phyloP scores from a whole-genome alignment of 108 stramenopile species.

The Schizochytrium sp. region DNA sequence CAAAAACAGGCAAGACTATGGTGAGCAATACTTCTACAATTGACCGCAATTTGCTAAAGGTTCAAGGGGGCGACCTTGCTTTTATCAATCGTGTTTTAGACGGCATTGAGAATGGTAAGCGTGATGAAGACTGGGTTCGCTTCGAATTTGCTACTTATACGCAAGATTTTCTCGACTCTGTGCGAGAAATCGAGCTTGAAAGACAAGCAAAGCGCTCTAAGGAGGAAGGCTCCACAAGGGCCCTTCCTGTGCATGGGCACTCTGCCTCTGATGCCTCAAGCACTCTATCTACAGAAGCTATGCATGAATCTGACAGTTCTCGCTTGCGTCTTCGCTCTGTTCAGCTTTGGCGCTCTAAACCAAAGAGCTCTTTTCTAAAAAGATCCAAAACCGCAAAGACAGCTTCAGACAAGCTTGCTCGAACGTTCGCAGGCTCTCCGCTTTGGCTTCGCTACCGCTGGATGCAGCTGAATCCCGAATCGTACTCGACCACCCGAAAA shows the following conservation, averaged over 20 bases:
- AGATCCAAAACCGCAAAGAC: background rate
- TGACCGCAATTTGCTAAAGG: conserved; percentile 47
- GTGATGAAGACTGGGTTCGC: conserved; percentile 54
- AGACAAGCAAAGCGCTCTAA: background rate
- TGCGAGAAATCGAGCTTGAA: conserved; percentile 34
- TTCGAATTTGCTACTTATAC: conserved; percentile 48
- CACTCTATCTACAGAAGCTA: background rate
- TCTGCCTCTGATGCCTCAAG: background rate
- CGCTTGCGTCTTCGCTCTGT: background rate
- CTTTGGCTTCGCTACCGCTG: conserved; percentile 57
- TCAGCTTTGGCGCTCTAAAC: background rate
- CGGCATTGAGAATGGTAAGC: conserved; percentile 40
- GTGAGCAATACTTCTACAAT: background rate
- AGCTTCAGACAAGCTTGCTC: background rate
- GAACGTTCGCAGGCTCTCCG: conserved; percentile 51
- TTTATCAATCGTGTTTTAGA: conserved; percentile 25
- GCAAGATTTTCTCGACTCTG: conserved; percentile 53
- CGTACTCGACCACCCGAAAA: background rate
- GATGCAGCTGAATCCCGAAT: conserved; percentile 56
- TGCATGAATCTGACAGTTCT: background rate
- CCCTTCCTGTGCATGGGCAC: background rate
- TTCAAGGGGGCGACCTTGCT: conserved; percentile 47
- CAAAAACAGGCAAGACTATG: background rate
- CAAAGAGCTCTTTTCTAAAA: background rate
- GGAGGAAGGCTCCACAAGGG: background rate